Percentiles rank a stretch among this genome's conserved stretches.
phyloP scores from a whole-genome alignment of 2,329 filamentous ascomycete genomes.

The Trichoderma sp. region DNA sequence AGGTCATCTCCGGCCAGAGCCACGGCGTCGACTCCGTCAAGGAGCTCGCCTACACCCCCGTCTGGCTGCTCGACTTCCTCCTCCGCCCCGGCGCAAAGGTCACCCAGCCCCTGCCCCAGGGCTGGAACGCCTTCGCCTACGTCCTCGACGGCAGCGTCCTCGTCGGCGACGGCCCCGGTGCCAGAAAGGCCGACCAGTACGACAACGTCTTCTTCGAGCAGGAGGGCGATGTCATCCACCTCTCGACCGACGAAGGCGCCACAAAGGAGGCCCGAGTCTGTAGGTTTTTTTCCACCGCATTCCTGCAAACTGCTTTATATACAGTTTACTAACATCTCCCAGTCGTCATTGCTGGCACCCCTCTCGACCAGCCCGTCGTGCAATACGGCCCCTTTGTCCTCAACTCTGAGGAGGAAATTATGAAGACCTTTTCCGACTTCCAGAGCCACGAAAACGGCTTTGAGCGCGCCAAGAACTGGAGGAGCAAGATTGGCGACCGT shows the following conservation, averaged over 20 bases:
- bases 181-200: constrained; percentile 61
- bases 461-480: constrained; percentile 74
- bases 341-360: constrained; percentile 74
- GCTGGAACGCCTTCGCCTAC: constrained; percentile 91
- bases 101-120: constrained; percentile 68
- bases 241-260: constrained; percentile 64
- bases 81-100: constrained; percentile 77
- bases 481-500: constrained; percentile 77
- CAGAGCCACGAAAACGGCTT: constrained; percentile 73
- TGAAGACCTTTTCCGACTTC: constrained; percentile 73
- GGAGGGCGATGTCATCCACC: constrained; percentile 71
- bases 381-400: constrained; percentile 87
- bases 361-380: constrained; percentile 74
- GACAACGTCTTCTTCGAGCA: constrained; percentile 88
- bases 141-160: constrained; percentile 69
- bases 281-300: constrained; percentile 23
- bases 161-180: constrained; percentile 55
- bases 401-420: constrained; percentile 66
- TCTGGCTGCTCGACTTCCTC: constrained; percentile 88
- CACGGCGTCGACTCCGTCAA: constrained; percentile 83
- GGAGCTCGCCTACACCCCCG: constrained; percentile 91
- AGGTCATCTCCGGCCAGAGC: constrained; percentile 84
- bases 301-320: background rate
- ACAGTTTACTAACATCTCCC: background rate
- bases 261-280: constrained; percentile 53